Base-by-base conservation (phyloP, 139 green algal genomes). In the Chlamydomonas incerta region DNA sequence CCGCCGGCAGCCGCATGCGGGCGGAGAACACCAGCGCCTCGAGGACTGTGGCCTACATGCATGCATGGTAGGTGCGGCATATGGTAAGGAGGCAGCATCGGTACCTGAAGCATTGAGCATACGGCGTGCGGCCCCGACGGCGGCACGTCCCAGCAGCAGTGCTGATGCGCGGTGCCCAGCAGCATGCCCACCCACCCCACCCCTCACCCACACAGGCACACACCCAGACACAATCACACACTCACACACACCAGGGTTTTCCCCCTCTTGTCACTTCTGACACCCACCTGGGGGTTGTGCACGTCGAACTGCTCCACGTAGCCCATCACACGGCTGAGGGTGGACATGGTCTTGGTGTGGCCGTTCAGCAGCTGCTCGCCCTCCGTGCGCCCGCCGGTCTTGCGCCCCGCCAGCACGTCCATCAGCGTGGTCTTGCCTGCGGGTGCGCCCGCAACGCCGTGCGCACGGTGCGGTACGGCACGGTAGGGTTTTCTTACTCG, bases 371-470 rank as follows among this genome's bases (percentile, higher is more conserved):
- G 33, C 23, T 80, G 72, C 14, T 14, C 8, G 47, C 47, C 72
- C 72, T 65, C 72, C 9, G 13, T 55, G 68, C 68, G 68, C 2
- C 68, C 68, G n/a, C 68, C 68, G 33, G 68, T 74, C 68, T 74
- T 74, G 34, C 68, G 68, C 15, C 68, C 68, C 34, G 68, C 68
- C 68, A 96, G 89, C 50, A 94, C 91, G 79, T 96, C 93, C 94
- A 96, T 94, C 23, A 96, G 70, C 0, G 94, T 96, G 14, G 93
- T 96, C 89, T 96, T 95, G 57, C 87, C 89, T 1, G 93, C 88
- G 41, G 41, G 41, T 50, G 41, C 41, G 41, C 8, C 8, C 41
- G 41, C n/a, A n/a, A n/a, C n/a, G n/a, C n/a, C n/a, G n/a, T n/a
- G n/a, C n/a, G n/a, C n/a, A n/a, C n/a, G n/a, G n/a, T n/a, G n/a